Base-by-base conservation (phyloP, 352 stramenopile species). In the Globisporangium radiosum region DNA sequence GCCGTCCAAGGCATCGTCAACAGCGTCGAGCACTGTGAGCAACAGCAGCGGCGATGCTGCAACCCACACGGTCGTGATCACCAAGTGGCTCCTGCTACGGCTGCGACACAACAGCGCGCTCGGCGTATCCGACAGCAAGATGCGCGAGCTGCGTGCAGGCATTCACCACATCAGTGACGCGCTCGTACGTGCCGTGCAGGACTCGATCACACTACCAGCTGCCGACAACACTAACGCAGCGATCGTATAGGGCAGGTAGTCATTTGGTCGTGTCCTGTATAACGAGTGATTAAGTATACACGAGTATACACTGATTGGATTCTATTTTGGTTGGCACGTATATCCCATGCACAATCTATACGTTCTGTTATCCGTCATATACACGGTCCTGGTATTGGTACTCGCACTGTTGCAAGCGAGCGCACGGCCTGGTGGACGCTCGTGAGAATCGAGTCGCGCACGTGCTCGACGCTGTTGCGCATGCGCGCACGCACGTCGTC, bases 51-150 rank as follows among this genome's bases (percentile, higher is more conserved):
- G 19, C 14, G n/a, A 25, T 42, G 11, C 5, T 0, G 14, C 14
- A 38, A 37, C 44, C 7, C 44, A 64, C 43, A 40, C n/a, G 6
- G 52, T 68, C 5, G 52, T 64, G 52, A 63, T 68, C 51, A 68
- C 62, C 10, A 48, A 48, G 47, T 68, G 62, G 62, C 36, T 59
- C 40, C 48, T 64, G 48, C 57, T 65, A 36, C 63, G 63, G 19
- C 47, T 68, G 15, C 47, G 44, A 5, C 62, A 66, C 48, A 66
- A 66, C 55, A 58, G 19, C 17, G 49, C 36, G 42, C 54, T 66
- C 11, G 36, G n/a, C 36, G 44, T 66, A 13, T 19, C 60, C 6
- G 44, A 36, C 11, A 14, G 17, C 8, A 57, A 62, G 48, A 49
- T 66, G 54, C 54, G 57, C 17, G 60, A 66, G 42, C 54, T 66